These are phyloP conservation scores for Castanospermum australe DNA, from an alignment of 306 rosid genomes.

Conservation along the genomic window DNA sequence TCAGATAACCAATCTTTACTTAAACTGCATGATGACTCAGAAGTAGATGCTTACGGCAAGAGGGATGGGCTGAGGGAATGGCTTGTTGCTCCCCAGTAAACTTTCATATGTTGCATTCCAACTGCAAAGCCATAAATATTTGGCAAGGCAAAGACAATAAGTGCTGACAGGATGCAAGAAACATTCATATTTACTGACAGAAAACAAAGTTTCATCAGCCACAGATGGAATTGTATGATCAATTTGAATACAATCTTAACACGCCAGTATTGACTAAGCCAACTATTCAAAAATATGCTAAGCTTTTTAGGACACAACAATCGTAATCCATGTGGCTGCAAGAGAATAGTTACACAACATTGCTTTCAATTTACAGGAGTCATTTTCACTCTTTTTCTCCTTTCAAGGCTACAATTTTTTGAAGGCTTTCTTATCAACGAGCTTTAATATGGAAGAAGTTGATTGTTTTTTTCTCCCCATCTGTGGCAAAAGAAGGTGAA, in stretches of 20 bases:
- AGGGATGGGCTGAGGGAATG: conserved; percentile 64
- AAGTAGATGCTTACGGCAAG: conserved; percentile 52
- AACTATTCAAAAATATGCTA: background rate
- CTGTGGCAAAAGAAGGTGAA: background rate
- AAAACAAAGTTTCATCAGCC: background rate
- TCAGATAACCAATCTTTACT: background rate
- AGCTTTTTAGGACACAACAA: background rate
- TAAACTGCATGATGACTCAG: background rate
- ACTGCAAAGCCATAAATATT: conserved; percentile 50
- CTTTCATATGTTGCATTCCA: conserved; percentile 67
- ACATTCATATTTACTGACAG: conserved; percentile 17
- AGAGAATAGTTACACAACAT: background rate
- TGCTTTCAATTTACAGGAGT: background rate
- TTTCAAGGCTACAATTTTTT: background rate
- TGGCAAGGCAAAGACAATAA: conserved; percentile 40
- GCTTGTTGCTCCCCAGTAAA: conserved; percentile 70
- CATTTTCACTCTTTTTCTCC: background rate
- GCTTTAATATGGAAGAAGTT: background rate
- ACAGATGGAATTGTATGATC: background rate
- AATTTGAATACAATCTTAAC: background rate
- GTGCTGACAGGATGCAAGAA: conserved; percentile 32
- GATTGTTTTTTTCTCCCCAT: background rate
- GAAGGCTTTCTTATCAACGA: background rate
- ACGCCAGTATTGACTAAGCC: background rate
- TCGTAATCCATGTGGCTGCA: background rate